Conservation (phyloP, 2,329 filamentous ascomycete genomes). For the Daldinia eschscholtzii region DNA sequence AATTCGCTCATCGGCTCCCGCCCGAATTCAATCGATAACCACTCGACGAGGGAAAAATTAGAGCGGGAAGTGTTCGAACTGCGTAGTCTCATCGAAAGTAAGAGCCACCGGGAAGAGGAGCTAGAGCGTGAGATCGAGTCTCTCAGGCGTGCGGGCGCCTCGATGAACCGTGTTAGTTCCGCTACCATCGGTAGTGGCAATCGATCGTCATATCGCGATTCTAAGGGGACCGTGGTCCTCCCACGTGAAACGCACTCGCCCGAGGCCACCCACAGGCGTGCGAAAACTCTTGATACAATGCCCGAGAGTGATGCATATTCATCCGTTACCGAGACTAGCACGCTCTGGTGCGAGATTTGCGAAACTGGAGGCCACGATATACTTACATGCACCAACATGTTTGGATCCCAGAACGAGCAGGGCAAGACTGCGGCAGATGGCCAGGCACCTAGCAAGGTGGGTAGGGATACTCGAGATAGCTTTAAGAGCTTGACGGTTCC, state of each 20-base stretch:
- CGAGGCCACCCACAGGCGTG: slow-evolving; percentile 63
- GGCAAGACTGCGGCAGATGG: slow-evolving; percentile 42
- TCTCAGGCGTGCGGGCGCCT: slow-evolving; percentile 64
- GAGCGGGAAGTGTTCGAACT: slow-evolving; percentile 86
- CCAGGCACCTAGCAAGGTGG: slow-evolving; percentile 43
- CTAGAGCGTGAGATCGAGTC: slow-evolving; percentile 84
- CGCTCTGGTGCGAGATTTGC: slow-evolving; percentile 94
- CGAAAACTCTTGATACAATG: slow-evolving; percentile 74
- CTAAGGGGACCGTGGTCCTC: slow-evolving; percentile 73
- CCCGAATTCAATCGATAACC: slow-evolving; percentile 66
- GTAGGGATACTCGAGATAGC: slow-evolving; percentile 50
- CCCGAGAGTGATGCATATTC: slow-evolving; percentile 78
- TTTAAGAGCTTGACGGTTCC: slow-evolving; percentile 57
- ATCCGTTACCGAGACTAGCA: slow-evolving; percentile 77
- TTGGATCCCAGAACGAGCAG: slow-evolving; percentile 61
- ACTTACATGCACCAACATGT: slow-evolving; percentile 93
- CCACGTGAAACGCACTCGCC: slow-evolving; percentile 65
- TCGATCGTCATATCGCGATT: slow-evolving; percentile 73
- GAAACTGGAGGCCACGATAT: slow-evolving; percentile 94
- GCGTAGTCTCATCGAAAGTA: slow-evolving; percentile 78
- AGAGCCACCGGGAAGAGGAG: slow-evolving; percentile 82
- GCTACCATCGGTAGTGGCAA: slow-evolving; percentile 64
- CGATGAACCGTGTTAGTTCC: slow-evolving; percentile 64
- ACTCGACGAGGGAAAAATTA: slow-evolving; percentile 74
- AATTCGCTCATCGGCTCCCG: slow-evolving; percentile 58